Conservation (phyloP, 108 stramenopile species). For the Aureococcus anophagefferens region DNA sequence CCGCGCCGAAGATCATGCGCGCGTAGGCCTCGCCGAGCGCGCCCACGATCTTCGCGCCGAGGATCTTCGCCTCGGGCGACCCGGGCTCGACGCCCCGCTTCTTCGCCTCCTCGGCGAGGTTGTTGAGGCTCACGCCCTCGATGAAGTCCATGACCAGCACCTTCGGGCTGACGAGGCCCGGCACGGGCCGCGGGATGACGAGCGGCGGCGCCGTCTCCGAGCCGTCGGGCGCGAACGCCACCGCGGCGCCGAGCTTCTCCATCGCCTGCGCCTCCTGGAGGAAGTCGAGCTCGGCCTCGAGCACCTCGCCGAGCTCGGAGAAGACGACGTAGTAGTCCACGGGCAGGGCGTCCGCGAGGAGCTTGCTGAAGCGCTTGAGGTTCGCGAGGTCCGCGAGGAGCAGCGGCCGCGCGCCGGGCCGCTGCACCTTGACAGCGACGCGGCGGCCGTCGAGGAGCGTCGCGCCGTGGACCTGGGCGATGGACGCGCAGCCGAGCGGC, state of each 20-base stretch:
- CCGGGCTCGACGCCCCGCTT: constrained; percentile 71
- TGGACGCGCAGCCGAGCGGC: constrained; percentile 78
- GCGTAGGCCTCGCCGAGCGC: constrained; percentile 62
- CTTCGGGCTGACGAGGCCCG: constrained; percentile 44
- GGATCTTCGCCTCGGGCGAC: constrained; percentile 74
- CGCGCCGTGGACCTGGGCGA: constrained; percentile 91
- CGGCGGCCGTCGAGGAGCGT: constrained; percentile 63
- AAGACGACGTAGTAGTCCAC: constrained; percentile 43
- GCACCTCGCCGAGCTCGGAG: constrained; percentile 34
- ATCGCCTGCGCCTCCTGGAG: constrained; percentile 51
- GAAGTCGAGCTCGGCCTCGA: constrained; percentile 53
- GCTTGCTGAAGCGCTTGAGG: constrained; percentile 50
- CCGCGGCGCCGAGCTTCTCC: constrained; percentile 52
- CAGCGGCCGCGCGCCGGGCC: constrained; percentile 78
- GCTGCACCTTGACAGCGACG: constrained; percentile 91
- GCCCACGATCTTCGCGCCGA: constrained; percentile 48
- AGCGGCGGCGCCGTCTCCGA: constrained; percentile 45
- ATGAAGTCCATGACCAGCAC: constrained; percentile 72
- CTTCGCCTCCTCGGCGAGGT: constrained; percentile 66
- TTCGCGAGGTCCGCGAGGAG: constrained; percentile 75
- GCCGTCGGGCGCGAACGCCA: constrained; percentile 44
- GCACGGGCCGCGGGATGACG: constrained; percentile 49
- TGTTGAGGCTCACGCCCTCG: constrained; percentile 55
- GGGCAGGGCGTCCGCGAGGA: constrained; percentile 52
- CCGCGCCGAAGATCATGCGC: constrained; percentile 48